Percentiles rank a stretch among this genome's conserved stretches.
phyloP scores from a whole-genome alignment of 768 basidiomycete genomes.

The Suillus tomentosus region DNA sequence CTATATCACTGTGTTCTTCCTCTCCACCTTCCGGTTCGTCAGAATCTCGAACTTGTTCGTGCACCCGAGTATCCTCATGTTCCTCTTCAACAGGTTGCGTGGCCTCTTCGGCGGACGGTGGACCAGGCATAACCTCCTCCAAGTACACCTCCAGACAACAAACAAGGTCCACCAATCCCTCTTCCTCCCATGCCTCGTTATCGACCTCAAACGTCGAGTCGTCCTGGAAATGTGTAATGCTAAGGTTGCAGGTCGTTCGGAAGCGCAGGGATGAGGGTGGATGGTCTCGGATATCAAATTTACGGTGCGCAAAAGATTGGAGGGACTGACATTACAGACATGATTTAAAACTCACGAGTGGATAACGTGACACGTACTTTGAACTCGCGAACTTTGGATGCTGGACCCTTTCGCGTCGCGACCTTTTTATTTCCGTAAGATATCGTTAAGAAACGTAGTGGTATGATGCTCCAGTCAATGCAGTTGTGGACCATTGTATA shows the following conservation, averaged over 20 bases:
- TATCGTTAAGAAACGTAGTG: slow-evolving; percentile 20
- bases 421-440: background rate
- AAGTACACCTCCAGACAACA: slow-evolving; percentile 2
- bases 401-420: background rate
- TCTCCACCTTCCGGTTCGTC: background rate
- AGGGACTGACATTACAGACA: background rate
- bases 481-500: slow-evolving; percentile 28
- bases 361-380: background rate
- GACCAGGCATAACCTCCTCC: background rate
- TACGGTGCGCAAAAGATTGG: background rate
- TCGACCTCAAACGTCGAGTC: background rate
- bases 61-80: background rate
- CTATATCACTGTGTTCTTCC: background rate
- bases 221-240: background rate
- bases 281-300: background rate
- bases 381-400: slow-evolving; percentile 3
- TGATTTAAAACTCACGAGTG: background rate
- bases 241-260: slow-evolving; percentile 7
- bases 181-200: slow-evolving; percentile 6
- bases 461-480: slow-evolving; percentile 24
- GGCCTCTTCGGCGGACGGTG: background rate
- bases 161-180: background rate
- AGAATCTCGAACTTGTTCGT: background rate
- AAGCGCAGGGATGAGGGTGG: background rate
- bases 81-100: background rate